These are phyloP conservation scores for Phoma sp. DNA, from an alignment of 2,329 filamentous ascomycete species.

Conservation along the genomic window DNA sequence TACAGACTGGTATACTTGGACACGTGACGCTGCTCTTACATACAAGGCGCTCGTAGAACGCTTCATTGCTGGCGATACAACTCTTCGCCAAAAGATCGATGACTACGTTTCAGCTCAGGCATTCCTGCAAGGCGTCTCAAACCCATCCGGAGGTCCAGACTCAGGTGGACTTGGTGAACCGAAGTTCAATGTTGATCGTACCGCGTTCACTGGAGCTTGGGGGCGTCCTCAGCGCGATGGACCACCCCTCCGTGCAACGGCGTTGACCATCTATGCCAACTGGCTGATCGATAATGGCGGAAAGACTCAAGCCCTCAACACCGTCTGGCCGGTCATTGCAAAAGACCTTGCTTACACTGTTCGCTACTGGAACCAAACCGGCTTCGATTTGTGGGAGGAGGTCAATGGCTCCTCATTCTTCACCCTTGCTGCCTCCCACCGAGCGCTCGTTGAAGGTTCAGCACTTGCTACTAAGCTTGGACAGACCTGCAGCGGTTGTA, in stretches of 20 bases:
- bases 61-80: slow-evolving; percentile 65
- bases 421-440: slow-evolving; percentile 72
- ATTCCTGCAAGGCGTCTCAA: slow-evolving; percentile 68
- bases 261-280: slow-evolving; percentile 74
- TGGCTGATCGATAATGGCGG: slow-evolving; percentile 72
- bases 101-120: slow-evolving; percentile 74
- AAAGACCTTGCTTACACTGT: slow-evolving; percentile 80
- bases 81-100: slow-evolving; percentile 66
- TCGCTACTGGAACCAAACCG: slow-evolving; percentile 68
- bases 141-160: slow-evolving; percentile 67
- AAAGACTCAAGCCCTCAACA: slow-evolving; percentile 47
- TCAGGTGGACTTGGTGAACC: slow-evolving; percentile 69
- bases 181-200: slow-evolving; percentile 72
- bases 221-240: slow-evolving; percentile 82
- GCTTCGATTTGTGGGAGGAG: slow-evolving; percentile 86
- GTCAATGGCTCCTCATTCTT: slow-evolving; percentile 80
- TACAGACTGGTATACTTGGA: slow-evolving; percentile 80
- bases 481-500: slow-evolving; percentile 65
- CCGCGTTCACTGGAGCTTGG: slow-evolving; percentile 71
- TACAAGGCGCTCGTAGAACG: slow-evolving; percentile 73
- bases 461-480: slow-evolving; percentile 69
- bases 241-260: slow-evolving; percentile 75
- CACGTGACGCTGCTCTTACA: slow-evolving; percentile 73
- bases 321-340: slow-evolving; percentile 74
- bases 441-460: slow-evolving; percentile 68